phyloP scores from a whole-genome alignment of 306 rosid species.

The Calophaca sinica region DNA sequence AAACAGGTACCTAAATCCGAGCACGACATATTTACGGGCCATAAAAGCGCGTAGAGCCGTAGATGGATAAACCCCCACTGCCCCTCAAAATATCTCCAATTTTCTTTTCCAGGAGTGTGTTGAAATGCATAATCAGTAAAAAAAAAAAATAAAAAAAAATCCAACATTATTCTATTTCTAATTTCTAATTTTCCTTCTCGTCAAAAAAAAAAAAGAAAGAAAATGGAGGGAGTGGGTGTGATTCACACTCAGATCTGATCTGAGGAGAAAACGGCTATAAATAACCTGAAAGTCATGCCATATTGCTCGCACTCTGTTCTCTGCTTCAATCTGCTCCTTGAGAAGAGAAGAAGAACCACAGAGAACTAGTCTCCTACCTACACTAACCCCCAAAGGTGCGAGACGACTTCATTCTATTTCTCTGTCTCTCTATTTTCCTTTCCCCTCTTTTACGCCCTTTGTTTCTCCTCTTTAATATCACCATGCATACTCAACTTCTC shows the following conservation, averaged over 20 bases:
- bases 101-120: not conserved
- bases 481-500: not conserved
- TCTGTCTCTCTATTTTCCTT: slow-evolving; percentile 10
- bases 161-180: not conserved
- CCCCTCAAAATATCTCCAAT: not conserved
- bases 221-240: slow-evolving; percentile 21
- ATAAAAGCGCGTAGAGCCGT: not conserved
- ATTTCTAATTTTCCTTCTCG: no score
- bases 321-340: slow-evolving; percentile 42
- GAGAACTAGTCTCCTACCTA: slow-evolving; percentile 50
- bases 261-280: slow-evolving; percentile 50
- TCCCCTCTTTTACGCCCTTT: not conserved
- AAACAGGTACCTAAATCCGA: not conserved
- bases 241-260: slow-evolving; percentile 46
- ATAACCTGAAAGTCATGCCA: slow-evolving; percentile 30
- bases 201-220: not conserved
- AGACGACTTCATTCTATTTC: slow-evolving; percentile 2
- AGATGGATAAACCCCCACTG: not conserved
- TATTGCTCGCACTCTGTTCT: slow-evolving; percentile 49
- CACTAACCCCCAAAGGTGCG: slow-evolving; percentile 48
- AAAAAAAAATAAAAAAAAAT: not conserved
- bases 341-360: slow-evolving; percentile 40
- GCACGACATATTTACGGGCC: not conserved
- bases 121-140: not conserved
- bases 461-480: no score